A percentile compares a stretch with the other conserved stretches of the same genome.
Evolutionary conservation across 495 filamentous ascomycete genomes (phyloP).

Genomic region (Podospora tetraspora): DNA sequence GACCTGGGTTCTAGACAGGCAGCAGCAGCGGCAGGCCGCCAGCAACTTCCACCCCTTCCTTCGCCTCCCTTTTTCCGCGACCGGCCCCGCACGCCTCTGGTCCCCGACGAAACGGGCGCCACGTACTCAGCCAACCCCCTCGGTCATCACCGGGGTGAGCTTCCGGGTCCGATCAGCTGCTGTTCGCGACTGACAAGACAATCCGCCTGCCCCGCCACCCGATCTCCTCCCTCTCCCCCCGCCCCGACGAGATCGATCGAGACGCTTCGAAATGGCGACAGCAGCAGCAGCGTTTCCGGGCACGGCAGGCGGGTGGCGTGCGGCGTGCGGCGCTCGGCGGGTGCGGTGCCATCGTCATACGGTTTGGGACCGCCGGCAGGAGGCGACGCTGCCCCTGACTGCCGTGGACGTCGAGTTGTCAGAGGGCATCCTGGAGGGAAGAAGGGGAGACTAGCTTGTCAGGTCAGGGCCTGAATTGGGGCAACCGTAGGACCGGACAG

Average conservation of each 20-base stretch:
- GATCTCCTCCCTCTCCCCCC: background rate
- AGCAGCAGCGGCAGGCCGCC: slow-evolving; percentile 2
- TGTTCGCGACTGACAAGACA: background rate
- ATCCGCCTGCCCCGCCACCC: background rate
- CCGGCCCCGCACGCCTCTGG: slow-evolving; percentile 1
- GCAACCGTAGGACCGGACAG: slow-evolving; percentile 28
- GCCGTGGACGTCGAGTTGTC: slow-evolving; percentile 20
- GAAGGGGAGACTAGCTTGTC: slow-evolving; percentile 1
- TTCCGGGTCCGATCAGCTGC: background rate
- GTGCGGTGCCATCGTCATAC: slow-evolving; percentile 16
- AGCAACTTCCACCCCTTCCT: slow-evolving; percentile 2
- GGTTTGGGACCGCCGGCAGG: slow-evolving; percentile 12
- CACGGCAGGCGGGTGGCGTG: slow-evolving; percentile 12
- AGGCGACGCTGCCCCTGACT: slow-evolving; percentile 19
- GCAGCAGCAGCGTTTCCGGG: slow-evolving; percentile 7
- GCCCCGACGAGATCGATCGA: slow-evolving; percentile 16
- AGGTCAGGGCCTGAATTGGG: slow-evolving; percentile 21
- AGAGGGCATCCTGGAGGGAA: slow-evolving; percentile 4
- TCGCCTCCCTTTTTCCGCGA: background rate
- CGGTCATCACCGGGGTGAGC: background rate
- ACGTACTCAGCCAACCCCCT: slow-evolving; percentile 11
- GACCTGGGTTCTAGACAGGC: slow-evolving; percentile 22
- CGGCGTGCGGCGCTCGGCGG: slow-evolving; percentile 13
- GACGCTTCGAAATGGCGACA: slow-evolving; percentile 2
- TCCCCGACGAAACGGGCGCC: slow-evolving; percentile 10